Conservation (phyloP, 345 rosid species). For the Eucalyptus leucophloia region DNA sequence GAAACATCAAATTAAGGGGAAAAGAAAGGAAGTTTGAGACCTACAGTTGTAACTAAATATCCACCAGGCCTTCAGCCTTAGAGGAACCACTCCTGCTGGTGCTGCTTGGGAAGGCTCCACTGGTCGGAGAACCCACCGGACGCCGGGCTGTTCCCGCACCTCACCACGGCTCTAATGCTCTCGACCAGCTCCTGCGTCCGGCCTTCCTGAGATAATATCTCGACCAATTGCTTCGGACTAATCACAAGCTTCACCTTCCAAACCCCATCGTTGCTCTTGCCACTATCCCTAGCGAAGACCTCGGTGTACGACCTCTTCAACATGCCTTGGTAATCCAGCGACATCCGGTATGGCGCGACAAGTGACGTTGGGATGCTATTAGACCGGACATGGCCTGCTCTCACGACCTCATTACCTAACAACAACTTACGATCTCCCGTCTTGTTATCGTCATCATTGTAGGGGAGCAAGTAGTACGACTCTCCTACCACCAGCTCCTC, state of each 20-base stretch:
- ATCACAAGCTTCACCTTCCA: conserved; percentile 92
- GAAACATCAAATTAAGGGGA: background rate
- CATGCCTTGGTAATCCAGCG: conserved; percentile 36
- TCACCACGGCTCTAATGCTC: conserved; percentile 67
- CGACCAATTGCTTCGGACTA: conserved; percentile 42
- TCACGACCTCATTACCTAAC: conserved; percentile 5
- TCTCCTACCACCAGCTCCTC: conserved; percentile 39
- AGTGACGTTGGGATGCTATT: conserved; percentile 36
- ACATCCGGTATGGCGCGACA: conserved; percentile 50
- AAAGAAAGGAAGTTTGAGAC: background rate
- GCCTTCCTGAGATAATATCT: conserved; percentile 55
- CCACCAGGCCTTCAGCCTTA: conserved; percentile 7
- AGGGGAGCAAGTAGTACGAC: conserved; percentile 50
- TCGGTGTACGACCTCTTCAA: conserved; percentile 61
- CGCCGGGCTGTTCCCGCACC: conserved; percentile 29
- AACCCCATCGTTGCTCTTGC: conserved; percentile 7
- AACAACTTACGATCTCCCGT: background rate
- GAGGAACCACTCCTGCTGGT: conserved; percentile 19
- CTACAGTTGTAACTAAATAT: background rate
- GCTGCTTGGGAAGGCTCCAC: conserved; percentile 37
- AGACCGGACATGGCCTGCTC: conserved; percentile 55
- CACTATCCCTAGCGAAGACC: conserved; percentile 30
- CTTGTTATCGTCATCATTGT: background rate
- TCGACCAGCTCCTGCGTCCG: conserved; percentile 63
- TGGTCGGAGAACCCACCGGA: conserved; percentile 28